Base-by-base conservation (phyloP, 2,329 filamentous ascomycete genomes). In the Neonectria hederae region DNA sequence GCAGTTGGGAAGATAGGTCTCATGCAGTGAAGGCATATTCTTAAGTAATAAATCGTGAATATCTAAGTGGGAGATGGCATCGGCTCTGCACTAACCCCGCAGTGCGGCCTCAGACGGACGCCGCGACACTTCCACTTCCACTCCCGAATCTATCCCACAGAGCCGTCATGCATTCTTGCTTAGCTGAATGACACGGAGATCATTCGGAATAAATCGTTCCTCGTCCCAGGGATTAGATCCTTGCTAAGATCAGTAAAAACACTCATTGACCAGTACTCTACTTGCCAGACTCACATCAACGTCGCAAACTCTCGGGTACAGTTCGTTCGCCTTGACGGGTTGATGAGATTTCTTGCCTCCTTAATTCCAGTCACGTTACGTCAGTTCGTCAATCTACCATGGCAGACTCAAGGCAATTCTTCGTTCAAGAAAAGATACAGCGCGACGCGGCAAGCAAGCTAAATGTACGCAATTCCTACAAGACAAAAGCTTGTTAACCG, bases 391-490 rank as follows among this genome's bases (percentile, higher is more conserved):
- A 60, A 32, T 45, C 28, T 32, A 52, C 19, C 48, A 63, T 63
- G 60, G 49, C 54, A 19, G 60, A 54, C n/a, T 35, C 49, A 11
- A 42, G 7, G 40, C 48, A 56, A 2, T 65, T 62, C 28, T 42
- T 42, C 4, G 40, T 68, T 24, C 64, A 66, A 46, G 51, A 68
- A 54, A 48, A 43, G 35, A 59, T 65, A 11, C 64, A 68, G 21
- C 57, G 66, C 21, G 56, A 64, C 54, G 54, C 57, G 5, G 54
- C 64, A 11, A 66, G 64, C 57, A 66, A 45, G 22, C 42, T 68
- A 30, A 35, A 68, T 54, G 66, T 68, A 54, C 24, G 65, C 6
- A 14, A n/a, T 9, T 13, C 48, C 28, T 11, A n/a, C 24, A 19
- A 11, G 10, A 24, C 4, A 19, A 19, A 8, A 32, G 17, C n/a